Evolutionary conservation across 768 basidiomycete genomes (phyloP), one percentile per base, ranked within the genome.

Genomic region (Floccularia luteovirens): DNA sequence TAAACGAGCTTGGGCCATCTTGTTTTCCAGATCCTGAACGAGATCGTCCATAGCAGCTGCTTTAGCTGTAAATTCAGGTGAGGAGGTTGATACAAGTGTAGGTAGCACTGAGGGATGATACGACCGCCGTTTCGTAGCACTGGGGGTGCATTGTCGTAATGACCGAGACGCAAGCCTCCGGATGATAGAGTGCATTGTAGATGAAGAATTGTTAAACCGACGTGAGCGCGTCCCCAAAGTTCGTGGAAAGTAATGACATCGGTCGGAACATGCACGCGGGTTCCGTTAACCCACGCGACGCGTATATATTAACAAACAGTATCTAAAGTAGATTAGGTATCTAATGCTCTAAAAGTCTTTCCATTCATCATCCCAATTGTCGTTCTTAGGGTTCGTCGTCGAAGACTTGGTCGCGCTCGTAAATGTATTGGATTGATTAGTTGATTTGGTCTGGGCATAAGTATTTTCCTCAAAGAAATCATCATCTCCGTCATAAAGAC

Each of bases 271-370:
- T 54, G 19, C 19, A n/a, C n/a, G n/a, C n/a, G n/a, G n/a, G n/a
- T n/a, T n/a, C n/a, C n/a, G n/a, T n/a, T n/a, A n/a, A n/a, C n/a
- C n/a, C n/a, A n/a, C n/a, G n/a, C n/a, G n/a, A n/a, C n/a, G n/a
- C n/a, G n/a, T n/a, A n/a, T n/a, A n/a, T n/a, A n/a, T n/a, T n/a
- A n/a, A n/a, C n/a, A n/a, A n/a, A n/a, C n/a, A n/a, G n/a, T n/a
- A n/a, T n/a, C n/a, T n/a, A n/a, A n/a, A n/a, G n/a, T n/a, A n/a
- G n/a, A n/a, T n/a, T n/a, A n/a, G n/a, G n/a, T n/a, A n/a, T n/a
- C n/a, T n/a, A n/a, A n/a, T n/a, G n/a, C n/a, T 51, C 65, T 75
- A 88, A 49, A 87, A 87, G 55, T 85, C 82, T 58, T 87, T 79
- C 85, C 85, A 88, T 36, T 84, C 84, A 45, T 81, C 80, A 45